Conservation (phyloP, 2,329 filamentous ascomycete genomes). For the Cercospora citrullina region DNA sequence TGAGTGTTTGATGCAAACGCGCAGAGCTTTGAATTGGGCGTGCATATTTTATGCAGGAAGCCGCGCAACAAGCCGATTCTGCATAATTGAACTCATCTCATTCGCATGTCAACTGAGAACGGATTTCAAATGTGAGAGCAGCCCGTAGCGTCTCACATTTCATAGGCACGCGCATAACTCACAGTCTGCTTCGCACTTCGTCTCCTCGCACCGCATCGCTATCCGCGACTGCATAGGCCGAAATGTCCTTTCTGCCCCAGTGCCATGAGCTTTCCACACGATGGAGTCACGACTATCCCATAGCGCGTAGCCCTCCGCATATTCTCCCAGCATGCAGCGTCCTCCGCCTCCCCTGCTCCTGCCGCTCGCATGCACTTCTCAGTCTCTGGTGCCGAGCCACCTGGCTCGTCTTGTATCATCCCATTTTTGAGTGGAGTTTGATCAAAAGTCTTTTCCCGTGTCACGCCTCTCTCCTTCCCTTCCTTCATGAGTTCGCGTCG, state of each 20-base stretch:
- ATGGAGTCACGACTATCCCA: neutral
- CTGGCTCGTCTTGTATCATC: neutral
- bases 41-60: neutral
- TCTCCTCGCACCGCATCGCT: neutral
- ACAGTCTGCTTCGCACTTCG: no score
- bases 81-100: neutral
- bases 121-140: no score
- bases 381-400: neutral
- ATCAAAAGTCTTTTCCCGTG: neutral
- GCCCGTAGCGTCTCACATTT: no score
- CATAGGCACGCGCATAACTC: no score
- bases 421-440: neutral
- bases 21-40: neutral
- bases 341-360: neutral
- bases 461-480: neutral
- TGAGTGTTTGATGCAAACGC: neutral
- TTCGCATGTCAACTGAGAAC: neutral
- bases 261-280: neutral
- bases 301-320: neutral
- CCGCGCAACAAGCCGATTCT: neutral
- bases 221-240: neutral
- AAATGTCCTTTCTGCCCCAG: neutral
- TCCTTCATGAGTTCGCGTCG: constrained; percentile 64
- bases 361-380: neutral
- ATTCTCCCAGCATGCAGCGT: neutral